phyloP scores from a whole-genome alignment of 371 early-diverging fungal genomes.

The Lichtheimia hyalospora region DNA sequence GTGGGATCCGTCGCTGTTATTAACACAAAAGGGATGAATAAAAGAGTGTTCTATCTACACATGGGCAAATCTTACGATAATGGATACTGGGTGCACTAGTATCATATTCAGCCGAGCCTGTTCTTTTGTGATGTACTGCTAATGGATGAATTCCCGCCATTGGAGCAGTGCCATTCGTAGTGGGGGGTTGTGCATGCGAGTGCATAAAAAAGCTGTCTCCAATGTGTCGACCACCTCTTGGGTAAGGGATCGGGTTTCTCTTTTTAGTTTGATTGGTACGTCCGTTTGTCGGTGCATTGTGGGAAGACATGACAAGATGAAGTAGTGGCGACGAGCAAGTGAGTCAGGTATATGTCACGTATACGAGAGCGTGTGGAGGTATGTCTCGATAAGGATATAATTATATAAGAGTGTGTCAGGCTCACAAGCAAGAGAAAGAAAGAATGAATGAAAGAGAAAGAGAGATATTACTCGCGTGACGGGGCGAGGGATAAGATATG shows the following conservation, averaged over 20 bases:
- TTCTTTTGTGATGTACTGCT: slow-evolving; percentile 2
- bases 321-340: not conserved
- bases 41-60: not conserved
- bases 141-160: not conserved
- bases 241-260: slow-evolving; percentile 16
- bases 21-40: not conserved
- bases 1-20: slow-evolving; percentile 11
- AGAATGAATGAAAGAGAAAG: too few species aligned
- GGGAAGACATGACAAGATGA: slow-evolving; percentile 11
- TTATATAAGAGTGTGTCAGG: too few species aligned
- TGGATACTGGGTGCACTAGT: not conserved
- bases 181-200: not conserved
- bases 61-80: not conserved
- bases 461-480: too few species aligned
- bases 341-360: too few species aligned
- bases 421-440: too few species aligned
- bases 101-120: slow-evolving; percentile 8
- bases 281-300: slow-evolving; percentile 9
- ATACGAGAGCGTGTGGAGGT: too few species aligned
- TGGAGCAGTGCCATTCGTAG: not conserved
- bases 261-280: slow-evolving; percentile 4
- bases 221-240: slow-evolving; percentile 19
- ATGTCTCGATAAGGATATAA: too few species aligned
- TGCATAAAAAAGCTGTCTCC: slow-evolving; percentile 6
- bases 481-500: too few species aligned